These are phyloP conservation scores for Oryza coarctata DNA, from an alignment of 176 grass and related monocot species.

Conservation along the genomic window DNA sequence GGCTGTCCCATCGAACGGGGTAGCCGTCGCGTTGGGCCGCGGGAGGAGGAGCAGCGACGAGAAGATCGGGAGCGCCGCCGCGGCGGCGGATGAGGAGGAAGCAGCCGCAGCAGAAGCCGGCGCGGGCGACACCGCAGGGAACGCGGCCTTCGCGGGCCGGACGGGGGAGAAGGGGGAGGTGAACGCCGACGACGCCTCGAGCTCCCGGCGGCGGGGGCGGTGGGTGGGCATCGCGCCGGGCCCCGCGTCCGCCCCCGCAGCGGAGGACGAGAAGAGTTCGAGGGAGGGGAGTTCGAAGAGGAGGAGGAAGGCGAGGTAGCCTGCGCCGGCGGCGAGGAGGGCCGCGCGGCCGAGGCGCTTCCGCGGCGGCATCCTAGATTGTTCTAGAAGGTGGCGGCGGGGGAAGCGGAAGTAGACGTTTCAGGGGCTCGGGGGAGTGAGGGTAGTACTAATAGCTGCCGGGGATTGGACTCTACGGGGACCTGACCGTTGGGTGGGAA, in stretches of 20 bases:
- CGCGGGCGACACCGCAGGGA: constrained; percentile 21
- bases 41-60: constrained; percentile 46
- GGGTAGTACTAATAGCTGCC: constrained; percentile 21
- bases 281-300: constrained; percentile 45
- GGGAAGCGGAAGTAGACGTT: constrained; percentile 37
- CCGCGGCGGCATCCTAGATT: constrained; percentile 30
- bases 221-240: constrained; percentile 16
- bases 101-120: neutral
- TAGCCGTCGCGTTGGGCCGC: constrained; percentile 36
- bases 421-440: neutral
- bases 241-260: no score
- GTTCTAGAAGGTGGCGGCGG: constrained; percentile 8
- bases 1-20: constrained; percentile 32
- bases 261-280: neutral
- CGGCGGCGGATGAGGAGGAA: no score
- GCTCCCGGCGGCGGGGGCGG: constrained; percentile 48
- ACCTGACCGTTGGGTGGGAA: constrained; percentile 30
- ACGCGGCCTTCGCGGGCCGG: constrained; percentile 26
- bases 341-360: constrained; percentile 20
- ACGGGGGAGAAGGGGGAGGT: neutral
- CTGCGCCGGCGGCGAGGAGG: constrained; percentile 14
- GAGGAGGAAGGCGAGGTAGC: constrained; percentile 41
- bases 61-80: constrained; percentile 36
- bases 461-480: neutral
- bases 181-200: constrained; percentile 20